These are phyloP conservation scores for Suillus subluteus DNA, from an alignment of 768 basidiomycete species.

Conservation along the genomic window DNA sequence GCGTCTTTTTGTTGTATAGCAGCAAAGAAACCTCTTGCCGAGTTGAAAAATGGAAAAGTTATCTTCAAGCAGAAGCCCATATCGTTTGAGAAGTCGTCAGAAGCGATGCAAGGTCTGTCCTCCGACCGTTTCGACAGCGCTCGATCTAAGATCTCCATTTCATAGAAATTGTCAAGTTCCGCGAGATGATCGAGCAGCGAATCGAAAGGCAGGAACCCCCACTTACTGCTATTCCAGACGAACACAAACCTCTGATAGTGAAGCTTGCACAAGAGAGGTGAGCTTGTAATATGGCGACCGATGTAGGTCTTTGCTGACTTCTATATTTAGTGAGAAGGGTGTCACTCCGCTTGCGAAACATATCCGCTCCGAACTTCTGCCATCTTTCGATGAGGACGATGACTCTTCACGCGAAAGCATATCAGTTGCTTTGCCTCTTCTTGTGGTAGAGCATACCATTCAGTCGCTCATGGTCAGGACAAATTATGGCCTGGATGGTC, in stretches of 20 bases:
- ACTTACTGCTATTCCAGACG: constrained; percentile 64
- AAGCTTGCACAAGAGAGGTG: constrained; percentile 90
- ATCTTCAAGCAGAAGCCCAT: constrained; percentile 74
- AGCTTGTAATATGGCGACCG: constrained; percentile 2
- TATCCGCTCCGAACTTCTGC: constrained; percentile 70
- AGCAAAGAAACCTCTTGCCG: constrained; percentile 51
- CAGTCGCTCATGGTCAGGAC: constrained; percentile 63
- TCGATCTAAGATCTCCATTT: not conserved
- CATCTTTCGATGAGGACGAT: constrained; percentile 60
- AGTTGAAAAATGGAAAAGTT: constrained; percentile 78
- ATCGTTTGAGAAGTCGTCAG: constrained; percentile 77
- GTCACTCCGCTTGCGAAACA: constrained; percentile 63
- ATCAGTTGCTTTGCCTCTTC: constrained; percentile 45
- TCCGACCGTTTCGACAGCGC: not conserved
- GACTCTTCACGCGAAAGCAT: constrained; percentile 37
- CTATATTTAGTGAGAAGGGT: constrained; percentile 67
- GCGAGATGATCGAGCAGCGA: constrained; percentile 67
- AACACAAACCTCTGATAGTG: constrained; percentile 74
- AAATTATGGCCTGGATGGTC: constrained; percentile 78
- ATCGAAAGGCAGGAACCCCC: constrained; percentile 50
- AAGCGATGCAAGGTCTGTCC: constrained; percentile 76
- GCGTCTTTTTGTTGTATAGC: constrained; percentile 37
- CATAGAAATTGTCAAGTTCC: constrained; percentile 72
- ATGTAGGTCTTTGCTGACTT: not conserved
- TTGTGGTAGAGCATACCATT: constrained; percentile 65